phyloP scores from a whole-genome alignment of 306 rosid species.

The Sesbania bispinosa region DNA sequence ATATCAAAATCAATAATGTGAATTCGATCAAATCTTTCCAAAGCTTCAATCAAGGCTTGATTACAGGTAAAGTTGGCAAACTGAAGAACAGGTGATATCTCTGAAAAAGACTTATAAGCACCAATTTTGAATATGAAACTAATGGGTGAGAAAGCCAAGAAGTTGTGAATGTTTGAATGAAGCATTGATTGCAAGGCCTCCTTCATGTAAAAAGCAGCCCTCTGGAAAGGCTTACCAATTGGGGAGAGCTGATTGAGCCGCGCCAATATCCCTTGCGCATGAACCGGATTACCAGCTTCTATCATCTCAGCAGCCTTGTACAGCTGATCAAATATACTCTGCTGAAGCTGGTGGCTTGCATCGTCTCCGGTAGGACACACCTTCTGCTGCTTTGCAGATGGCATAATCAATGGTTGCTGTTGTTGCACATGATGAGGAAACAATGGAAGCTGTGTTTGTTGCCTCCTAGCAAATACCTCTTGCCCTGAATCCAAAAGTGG shows the following conservation, averaged over 20 bases:
- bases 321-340: constrained; percentile 57
- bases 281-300: constrained; percentile 71
- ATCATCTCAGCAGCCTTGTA: constrained; percentile 78
- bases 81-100: constrained; percentile 67
- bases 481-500: constrained; percentile 43
- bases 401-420: constrained; percentile 45
- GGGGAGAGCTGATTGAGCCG: constrained; percentile 99
- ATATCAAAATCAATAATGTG: constrained; percentile 70
- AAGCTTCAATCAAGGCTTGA: constrained; percentile 67
- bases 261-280: constrained; percentile 99
- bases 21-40: constrained; percentile 46
- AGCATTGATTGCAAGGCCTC: constrained; percentile 72
- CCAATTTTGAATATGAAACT: constrained; percentile 61
- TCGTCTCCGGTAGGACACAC: constrained; percentile 44
- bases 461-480: constrained; percentile 41
- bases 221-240: constrained; percentile 75
- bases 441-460: constrained; percentile 49
- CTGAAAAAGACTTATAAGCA: constrained; percentile 70
- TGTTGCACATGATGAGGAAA: constrained; percentile 50
- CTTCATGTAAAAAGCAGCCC: constrained; percentile 88
- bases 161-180: constrained; percentile 37
- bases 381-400: constrained; percentile 44
- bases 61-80: constrained; percentile 73
- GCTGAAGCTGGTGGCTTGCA: constrained; percentile 62
- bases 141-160: constrained; percentile 46